Evolutionary conservation across 305 asterid genomes (phyloP).

Genomic region (Ilex paraguariensis): DNA sequence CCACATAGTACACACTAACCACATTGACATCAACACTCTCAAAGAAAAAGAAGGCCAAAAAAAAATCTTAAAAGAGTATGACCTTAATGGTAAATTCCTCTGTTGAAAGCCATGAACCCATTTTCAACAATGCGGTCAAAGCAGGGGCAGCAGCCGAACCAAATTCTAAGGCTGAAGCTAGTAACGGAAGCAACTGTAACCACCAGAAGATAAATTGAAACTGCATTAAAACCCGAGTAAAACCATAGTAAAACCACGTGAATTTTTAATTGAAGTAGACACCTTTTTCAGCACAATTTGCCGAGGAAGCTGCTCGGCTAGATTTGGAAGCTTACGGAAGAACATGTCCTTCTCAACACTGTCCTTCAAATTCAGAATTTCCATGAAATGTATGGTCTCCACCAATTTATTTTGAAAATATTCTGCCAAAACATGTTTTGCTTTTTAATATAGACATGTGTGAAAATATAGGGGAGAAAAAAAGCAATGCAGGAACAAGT

Average conservation of each 20-base stretch:
- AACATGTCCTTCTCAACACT: conserved; percentile 97
- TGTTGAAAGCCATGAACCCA: conserved; percentile 85
- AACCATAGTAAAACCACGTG: background rate
- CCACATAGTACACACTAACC: conserved; percentile 13
- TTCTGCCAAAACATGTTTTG: conserved; percentile 55
- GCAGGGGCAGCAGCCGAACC: conserved; percentile 99
- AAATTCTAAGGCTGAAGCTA: conserved; percentile 90
- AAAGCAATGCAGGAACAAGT: background rate
- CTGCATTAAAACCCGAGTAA: background rate
- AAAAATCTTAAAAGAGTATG: conserved; percentile 22
- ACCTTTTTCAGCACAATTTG: conserved; percentile 98
- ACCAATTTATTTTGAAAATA: conserved; percentile 96
- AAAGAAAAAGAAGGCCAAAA: background rate
- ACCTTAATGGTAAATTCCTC: conserved; percentile 88
- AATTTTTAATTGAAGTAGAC: conserved; percentile 2
- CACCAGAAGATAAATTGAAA: conserved; percentile 11
- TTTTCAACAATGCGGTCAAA: conserved; percentile 85
- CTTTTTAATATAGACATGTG: conserved; percentile 5
- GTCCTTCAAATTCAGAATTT: conserved; percentile 93
- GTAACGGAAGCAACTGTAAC: conserved; percentile 82
- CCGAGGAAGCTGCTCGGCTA: conserved; percentile 93
- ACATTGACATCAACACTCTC: background rate
- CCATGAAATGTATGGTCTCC: conserved; percentile 99
- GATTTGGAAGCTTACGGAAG: conserved; percentile 96
- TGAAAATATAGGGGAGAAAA: background rate